These are phyloP conservation scores for Saccharomycopsis sp. DNA, from an alignment of 805 yeast species.

Conservation along the genomic window DNA sequence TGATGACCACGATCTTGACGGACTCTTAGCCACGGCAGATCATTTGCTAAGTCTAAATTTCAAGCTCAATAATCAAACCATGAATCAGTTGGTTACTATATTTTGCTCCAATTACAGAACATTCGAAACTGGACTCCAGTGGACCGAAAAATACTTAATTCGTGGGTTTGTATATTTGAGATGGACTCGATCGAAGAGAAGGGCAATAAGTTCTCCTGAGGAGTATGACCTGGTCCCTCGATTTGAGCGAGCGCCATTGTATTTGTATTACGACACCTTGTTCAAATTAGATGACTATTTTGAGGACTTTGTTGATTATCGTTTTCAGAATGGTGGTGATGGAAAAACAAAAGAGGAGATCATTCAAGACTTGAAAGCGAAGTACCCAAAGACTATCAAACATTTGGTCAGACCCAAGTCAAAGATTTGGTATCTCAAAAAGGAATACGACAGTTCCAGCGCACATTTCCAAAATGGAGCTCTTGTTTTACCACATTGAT, in stretches of 20 bases:
- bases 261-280: neutral
- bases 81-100: neutral
- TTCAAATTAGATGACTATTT: conserved; percentile 1
- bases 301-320: neutral
- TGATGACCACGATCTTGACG: neutral
- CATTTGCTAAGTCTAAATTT: neutral
- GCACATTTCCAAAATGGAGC: neutral
- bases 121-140: neutral
- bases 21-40: neutral
- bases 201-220: neutral
- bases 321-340: neutral
- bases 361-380: neutral
- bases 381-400: neutral
- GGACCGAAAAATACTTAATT: neutral
- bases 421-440: neutral
- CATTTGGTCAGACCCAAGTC: neutral
- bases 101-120: neutral
- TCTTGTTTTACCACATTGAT: neutral
- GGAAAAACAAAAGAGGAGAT: neutral
- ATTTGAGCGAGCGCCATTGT: neutral
- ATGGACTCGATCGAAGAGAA: neutral
- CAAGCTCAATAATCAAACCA: neutral
- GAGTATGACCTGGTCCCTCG: neutral
- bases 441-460: neutral
- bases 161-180: neutral